A percentile compares a stretch with the other conserved stretches of the same genome.
These are phyloP conservation scores for Carex parvula DNA, from an alignment of 176 grass and related monocot species.

Conservation along the genomic window DNA sequence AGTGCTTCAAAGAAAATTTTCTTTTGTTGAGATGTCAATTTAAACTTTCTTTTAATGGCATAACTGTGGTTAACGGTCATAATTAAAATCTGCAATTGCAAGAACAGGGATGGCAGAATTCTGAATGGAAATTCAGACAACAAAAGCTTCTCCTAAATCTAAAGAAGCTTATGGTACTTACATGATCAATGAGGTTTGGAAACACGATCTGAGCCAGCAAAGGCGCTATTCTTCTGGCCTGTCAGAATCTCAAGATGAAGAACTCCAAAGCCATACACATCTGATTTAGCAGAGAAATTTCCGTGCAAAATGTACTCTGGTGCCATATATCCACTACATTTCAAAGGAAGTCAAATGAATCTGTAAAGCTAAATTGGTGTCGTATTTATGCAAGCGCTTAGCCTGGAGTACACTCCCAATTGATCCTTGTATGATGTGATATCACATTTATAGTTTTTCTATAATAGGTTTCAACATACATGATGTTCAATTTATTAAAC, in stretches of 20 bases:
- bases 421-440: neutral
- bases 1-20: neutral
- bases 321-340: slow-evolving; percentile 23
- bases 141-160: neutral
- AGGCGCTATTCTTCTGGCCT: slow-evolving; percentile 18
- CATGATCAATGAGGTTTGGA: slow-evolving; percentile 14
- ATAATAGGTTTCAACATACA: no score
- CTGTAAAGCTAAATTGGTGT: neutral
- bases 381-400: neutral
- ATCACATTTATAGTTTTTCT: neutral
- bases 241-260: slow-evolving; percentile 18
- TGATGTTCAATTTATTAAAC: neutral
- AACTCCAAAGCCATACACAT: slow-evolving; percentile 20
- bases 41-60: neutral
- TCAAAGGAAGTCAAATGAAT: neutral
- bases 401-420: neutral
- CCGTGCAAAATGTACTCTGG: slow-evolving; percentile 19
- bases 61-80: neutral
- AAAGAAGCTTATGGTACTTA: neutral
- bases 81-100: neutral
- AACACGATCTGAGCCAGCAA: neutral
- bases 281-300: slow-evolving; percentile 21
- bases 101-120: neutral
- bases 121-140: neutral
- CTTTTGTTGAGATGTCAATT: neutral